Base-by-base conservation (phyloP, 768 basidiomycete genomes). In the Cubamyces lactineus region DNA sequence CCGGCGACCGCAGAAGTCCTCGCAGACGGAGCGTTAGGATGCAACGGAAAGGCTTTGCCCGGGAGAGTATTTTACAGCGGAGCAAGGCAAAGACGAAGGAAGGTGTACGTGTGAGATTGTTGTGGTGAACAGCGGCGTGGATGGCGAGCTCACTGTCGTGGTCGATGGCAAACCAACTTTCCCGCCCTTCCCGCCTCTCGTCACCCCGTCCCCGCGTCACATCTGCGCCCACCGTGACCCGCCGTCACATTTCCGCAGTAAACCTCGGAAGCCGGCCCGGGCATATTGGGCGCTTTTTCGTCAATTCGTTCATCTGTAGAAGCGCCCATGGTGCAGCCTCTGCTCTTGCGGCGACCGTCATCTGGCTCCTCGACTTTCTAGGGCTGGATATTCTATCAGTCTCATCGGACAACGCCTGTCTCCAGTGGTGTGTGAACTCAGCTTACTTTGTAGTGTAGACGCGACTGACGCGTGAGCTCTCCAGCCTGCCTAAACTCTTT, bases 1-100 rank as follows among this genome's bases (percentile, higher is more conserved):
- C 54, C 66, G 60, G 59, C 53, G 61, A 64, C 49, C 54, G 53
- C 45, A 42, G 30, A 53, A 34, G 34, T 34, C 5, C 34, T 34
- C 34, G 40, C n/a, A 38, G 56, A 17, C 17, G 42, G 23, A 28
- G 45, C 30, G 49, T 34, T 6, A 21, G 49, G 26, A 41, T 24
- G 54, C 39, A 7, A 46, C 13, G 8, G 26, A 34, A 54, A 43
- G 30, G 15, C n/a, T 42, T 53, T 17, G 8, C 7, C n/a, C 17
- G 11, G 39, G 11, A 26, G 30, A 28, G 26, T 23, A 41, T 38
- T 8, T 9, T 19, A 42, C 24, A 40, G 41, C 28, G 43, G 19
- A 41, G 16, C 17, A 2, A 7, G 17, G n/a, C 19, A 40, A 34
- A 23, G 43, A 30, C 12, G 40, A 40, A 48, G 11, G 53, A 49